Percentiles rank a stretch among this genome's conserved stretches.
Conservation (phyloP, 2,329 filamentous ascomycete genomes). For the Tolypocladium tundrense region DNA sequence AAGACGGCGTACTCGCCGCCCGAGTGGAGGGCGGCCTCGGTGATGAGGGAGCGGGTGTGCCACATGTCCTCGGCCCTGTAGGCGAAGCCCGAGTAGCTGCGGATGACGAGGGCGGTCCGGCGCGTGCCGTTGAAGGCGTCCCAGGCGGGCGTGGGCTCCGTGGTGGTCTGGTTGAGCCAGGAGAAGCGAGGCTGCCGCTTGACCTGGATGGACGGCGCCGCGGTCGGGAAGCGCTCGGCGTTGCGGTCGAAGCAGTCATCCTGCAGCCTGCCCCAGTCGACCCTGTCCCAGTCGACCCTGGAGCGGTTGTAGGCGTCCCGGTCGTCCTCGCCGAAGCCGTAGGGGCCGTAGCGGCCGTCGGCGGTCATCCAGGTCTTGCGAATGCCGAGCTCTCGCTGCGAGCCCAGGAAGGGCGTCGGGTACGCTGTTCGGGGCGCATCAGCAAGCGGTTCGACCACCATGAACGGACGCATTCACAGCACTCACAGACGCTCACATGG, state of each 20-base stretch:
- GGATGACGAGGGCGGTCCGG: constrained; percentile 14
- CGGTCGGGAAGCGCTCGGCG: constrained; percentile 32
- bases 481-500: neutral
- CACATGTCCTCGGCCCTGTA: constrained; percentile 52
- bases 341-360: constrained; percentile 15
- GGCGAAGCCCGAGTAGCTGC: constrained; percentile 32
- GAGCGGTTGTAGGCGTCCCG: constrained; percentile 11
- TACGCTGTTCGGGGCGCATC: constrained; percentile 11
- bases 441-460: neutral
- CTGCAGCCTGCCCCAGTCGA: constrained; percentile 25
- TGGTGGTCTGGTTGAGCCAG: constrained; percentile 7
- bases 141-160: constrained; percentile 11
- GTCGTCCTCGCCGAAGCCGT: constrained; percentile 19
- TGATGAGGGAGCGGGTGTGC: constrained; percentile 53
- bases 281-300: constrained; percentile 17
- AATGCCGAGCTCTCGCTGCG: constrained; percentile 17
- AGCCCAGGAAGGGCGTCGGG: constrained; percentile 19
- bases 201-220: constrained; percentile 1
- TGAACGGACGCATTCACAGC: neutral
- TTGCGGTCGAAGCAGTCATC: constrained; percentile 35
- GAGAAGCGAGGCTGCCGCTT: constrained; percentile 7
- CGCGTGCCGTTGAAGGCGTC: constrained; percentile 16
- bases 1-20: constrained; percentile 56
- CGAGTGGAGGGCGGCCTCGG: constrained; percentile 48
- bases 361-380: constrained; percentile 19